Percentiles rank a stretch among this genome's conserved stretches.
phyloP scores from a whole-genome alignment of 2,329 filamentous ascomycete species.

The Trichophyton equinum region DNA sequence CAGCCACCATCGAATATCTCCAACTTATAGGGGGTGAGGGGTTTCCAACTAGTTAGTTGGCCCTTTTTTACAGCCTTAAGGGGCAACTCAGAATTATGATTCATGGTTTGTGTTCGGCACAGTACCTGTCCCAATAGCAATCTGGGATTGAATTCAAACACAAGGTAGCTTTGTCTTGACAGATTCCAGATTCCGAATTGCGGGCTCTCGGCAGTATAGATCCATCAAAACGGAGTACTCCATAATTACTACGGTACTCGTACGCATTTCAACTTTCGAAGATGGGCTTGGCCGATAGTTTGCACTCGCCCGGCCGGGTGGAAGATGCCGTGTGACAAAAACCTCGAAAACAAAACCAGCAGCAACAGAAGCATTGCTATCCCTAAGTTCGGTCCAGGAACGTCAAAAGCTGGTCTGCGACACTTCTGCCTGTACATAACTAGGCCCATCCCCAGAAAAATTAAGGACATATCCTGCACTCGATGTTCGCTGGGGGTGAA shows the following conservation, averaged over 20 bases:
- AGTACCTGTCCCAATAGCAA: background rate
- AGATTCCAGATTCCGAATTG: background rate
- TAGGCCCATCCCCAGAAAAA: no score
- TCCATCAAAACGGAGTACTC: background rate
- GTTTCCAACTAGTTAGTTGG: background rate
- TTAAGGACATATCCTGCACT: no score
- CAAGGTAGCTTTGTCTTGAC: background rate
- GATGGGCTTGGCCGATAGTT: background rate
- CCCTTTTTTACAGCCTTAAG: background rate
- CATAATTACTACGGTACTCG: background rate
- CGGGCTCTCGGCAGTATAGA: conserved; percentile 1
- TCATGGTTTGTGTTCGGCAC: background rate
- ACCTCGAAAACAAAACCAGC: background rate
- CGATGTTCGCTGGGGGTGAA: background rate
- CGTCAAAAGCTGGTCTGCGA: background rate
- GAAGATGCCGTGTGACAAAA: background rate
- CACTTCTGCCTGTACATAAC: background rate
- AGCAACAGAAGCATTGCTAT: background rate
- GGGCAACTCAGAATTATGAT: background rate
- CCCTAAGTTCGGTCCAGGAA: background rate
- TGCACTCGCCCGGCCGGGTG: background rate
- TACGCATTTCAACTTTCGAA: background rate
- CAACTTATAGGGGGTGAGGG: no score
- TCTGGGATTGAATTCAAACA: background rate
- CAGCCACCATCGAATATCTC: no score